Evolutionary conservation across 768 basidiomycete genomes (phyloP), one percentile per base, ranked within the genome.

Genomic region (Pulveroboletus sp.): DNA sequence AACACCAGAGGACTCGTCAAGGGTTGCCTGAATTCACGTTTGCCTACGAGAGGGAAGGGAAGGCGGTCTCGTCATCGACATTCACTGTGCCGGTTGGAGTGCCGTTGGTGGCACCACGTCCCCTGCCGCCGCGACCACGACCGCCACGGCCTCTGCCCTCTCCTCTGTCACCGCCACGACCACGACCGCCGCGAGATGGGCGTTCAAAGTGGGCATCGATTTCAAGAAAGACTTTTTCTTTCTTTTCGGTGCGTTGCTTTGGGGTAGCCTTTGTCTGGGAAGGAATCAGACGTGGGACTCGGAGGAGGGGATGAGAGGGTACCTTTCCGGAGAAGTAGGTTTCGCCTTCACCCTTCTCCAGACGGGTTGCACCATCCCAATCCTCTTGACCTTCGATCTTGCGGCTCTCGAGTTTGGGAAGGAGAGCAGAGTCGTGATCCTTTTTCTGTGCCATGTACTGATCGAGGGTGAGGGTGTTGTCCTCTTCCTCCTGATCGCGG

Each of bases 271-370:
- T 91, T 67, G 73, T 68, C 89, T 93, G 13, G 35, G 47, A 38
- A 23, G 29, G 48, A n/a, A 20, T 51, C 43, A 46, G 49, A 55
- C 4, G 24, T n/a, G 29, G 5, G 31, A 35, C 13, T 20, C 42
- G 11, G 11, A 20, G 42, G 23, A 53, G 43, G 35, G 24, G 13
- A 24, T 8, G 42, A 30, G 27, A 64, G 75, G 36, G 0, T 56
- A 93, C 95, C 88, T 96, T 95, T 71, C 91, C 89, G 53, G 84
- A 80, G 71, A 87, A 93, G 78, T 93, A 94, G 42, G 81, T 71
- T 54, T 84, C 80, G 19, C 78, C 82, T 34, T 86, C 83, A 53
- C 75, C 74, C 68, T 83, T 89, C 63, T 72, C 67, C 58, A 89
- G 70, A 50, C 77, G 77, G 51, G 85, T 77, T 50, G 77, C 82